These are phyloP conservation scores for Manihot esculenta DNA, from an alignment of 441 rosid species.

Conservation along the genomic window DNA sequence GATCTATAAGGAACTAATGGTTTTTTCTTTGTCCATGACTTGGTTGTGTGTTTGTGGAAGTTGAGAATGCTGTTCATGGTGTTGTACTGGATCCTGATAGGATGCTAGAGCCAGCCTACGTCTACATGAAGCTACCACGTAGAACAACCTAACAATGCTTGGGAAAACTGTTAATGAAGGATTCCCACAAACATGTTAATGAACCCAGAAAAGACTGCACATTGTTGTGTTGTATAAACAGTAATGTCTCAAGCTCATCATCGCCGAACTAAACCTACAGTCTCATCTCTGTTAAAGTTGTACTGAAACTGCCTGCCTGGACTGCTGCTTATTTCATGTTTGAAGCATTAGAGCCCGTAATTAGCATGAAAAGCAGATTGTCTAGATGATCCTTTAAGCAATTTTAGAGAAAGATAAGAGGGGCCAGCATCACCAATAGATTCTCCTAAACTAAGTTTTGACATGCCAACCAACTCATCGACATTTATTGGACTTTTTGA, in stretches of 20 bases:
- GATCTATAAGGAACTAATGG: constrained; percentile 30
- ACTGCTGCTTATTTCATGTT: constrained; percentile 45
- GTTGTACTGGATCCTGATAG: constrained; percentile 1
- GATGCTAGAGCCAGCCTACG: constrained; percentile 37
- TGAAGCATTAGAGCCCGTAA: constrained; percentile 38
- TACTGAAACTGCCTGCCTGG: constrained; percentile 71
- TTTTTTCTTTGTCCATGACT: constrained; percentile 46
- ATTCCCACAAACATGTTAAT: constrained; percentile 29
- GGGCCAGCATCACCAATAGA: constrained; percentile 39
- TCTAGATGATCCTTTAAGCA: constrained; percentile 63
- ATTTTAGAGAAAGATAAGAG: constrained; percentile 57
- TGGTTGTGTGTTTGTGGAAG: constrained; percentile 21
- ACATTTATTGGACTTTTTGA: constrained; percentile 69
- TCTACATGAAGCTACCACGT: constrained; percentile 24
- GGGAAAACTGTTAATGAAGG: constrained; percentile 28
- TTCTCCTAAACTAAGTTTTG: constrained; percentile 68
- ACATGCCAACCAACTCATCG: constrained; percentile 75
- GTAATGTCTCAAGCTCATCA: constrained; percentile 27
- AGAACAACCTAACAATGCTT: constrained; percentile 22
- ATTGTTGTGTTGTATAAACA: constrained; percentile 41
- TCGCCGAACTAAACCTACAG: constrained; percentile 25
- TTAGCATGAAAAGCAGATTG: constrained; percentile 83
- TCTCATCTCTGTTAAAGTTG: constrained; percentile 14
- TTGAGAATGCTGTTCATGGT: constrained; percentile 28
- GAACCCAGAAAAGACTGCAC: constrained; percentile 36